Evolutionary conservation across 164 flowering plant species (phyloP), one percentile per base, ranked within the genome.

Genomic region (Malania oleifera): DNA sequence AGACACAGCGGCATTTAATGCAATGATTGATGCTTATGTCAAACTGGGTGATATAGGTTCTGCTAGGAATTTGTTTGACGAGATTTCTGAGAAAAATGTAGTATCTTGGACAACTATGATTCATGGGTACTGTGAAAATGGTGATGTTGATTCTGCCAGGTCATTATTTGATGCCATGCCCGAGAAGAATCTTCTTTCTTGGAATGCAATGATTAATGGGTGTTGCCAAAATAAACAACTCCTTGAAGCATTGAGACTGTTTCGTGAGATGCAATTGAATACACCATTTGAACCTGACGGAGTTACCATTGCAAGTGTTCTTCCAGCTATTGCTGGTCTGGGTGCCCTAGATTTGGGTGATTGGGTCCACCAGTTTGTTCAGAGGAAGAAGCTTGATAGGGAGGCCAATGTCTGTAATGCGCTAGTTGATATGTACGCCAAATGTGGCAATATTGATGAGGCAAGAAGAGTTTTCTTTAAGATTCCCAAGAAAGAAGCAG

Each of bases 201-300:
- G 97, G 97, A 90, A 85, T 69, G 72, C 82, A 4, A 90, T 90
- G 80, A 84, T 90, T 52, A 72, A 82, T 31, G 92, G 97, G 23
- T 85, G 82, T 64, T 74, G 75, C 57, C 79, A 68, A 65, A 85
- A 84, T 49, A 84, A 84, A 62, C 74, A 77, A 50, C 85, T 96
- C 9, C 69, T 59, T 15, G 72, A 74, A 52, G 87, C 91, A 10
- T 61, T 91, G 52, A 69, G 59, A 38, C 61, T 91, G 67, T 88
- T 91, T 69, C 75, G 63, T 34, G 72, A 82, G 43, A 52, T 87
- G 82, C 91, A 81, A 56, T 65, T 61, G 20, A 64, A 56, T 18
- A 67, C 82, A 7, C 26, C 34, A 0, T 45, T 82, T 29, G 73
- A 80, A 50, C 93, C 93, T 1, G 86, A 87, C 75, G 72, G 62